phyloP scores from a whole-genome alignment of 805 yeast genomes.

The Cyberlindnera galapagoensis region DNA sequence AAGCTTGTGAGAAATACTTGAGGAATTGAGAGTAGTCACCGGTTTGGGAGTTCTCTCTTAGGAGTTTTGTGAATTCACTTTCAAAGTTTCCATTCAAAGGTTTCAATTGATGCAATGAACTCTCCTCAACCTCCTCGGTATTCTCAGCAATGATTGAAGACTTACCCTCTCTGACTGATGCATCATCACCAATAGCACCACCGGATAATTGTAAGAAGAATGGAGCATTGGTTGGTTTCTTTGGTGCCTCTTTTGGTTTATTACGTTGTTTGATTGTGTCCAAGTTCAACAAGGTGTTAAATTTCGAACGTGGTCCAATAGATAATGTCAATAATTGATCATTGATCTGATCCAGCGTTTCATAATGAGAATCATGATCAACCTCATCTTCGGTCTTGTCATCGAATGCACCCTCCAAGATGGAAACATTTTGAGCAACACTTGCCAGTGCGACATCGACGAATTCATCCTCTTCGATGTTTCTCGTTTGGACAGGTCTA shows the following conservation, averaged over 20 bases:
- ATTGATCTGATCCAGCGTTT: constrained; percentile 57
- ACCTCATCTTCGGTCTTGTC: constrained; percentile 24
- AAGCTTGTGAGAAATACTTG: constrained; percentile 43
- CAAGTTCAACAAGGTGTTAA: constrained; percentile 70
- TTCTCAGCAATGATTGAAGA: constrained; percentile 14
- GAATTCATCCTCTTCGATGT: constrained; percentile 71
- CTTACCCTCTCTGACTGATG: constrained; percentile 35
- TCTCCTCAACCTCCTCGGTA: constrained; percentile 7
- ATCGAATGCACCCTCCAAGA: constrained; percentile 29
- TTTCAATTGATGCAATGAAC: constrained; percentile 15
- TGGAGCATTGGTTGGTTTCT: constrained; percentile 72
- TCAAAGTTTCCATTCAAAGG: constrained; percentile 48
- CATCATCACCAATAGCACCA: constrained; percentile 64
- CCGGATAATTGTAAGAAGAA: constrained; percentile 74
- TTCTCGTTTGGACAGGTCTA: constrained; percentile 65
- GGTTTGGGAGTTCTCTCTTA: constrained; percentile 42
- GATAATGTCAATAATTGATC: constrained; percentile 65
- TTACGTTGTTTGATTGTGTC: constrained; percentile 82
- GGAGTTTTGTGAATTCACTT: constrained; percentile 59
- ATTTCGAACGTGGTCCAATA: constrained; percentile 68
- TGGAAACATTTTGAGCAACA: constrained; percentile 74
- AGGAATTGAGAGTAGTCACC: constrained; percentile 46
- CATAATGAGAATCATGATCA: constrained; percentile 32
- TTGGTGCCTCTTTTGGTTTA: constrained; percentile 84
- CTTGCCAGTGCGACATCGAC: constrained; percentile 57